These are phyloP conservation scores for Fusarium denticulatum DNA, from an alignment of 2,329 filamentous ascomycete genomes.

Conservation along the genomic window DNA sequence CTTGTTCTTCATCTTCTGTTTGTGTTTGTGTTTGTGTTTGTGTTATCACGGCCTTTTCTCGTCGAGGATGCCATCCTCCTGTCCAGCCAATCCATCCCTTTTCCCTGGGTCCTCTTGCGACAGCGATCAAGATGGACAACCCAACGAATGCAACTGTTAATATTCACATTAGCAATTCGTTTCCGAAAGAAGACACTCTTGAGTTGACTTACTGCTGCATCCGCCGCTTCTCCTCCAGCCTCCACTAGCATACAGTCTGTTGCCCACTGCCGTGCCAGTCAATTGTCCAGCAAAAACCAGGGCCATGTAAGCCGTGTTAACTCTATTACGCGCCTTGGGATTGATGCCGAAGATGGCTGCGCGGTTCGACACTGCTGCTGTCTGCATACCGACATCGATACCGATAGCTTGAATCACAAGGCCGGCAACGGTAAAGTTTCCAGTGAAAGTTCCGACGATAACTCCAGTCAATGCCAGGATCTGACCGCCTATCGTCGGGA, in stretches of 20 bases:
- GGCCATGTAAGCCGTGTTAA: slow-evolving; percentile 88
- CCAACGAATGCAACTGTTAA: slow-evolving; percentile 42
- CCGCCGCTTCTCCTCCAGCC: slow-evolving; percentile 62
- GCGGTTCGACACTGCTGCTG: slow-evolving; percentile 78
- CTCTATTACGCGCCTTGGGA: slow-evolving; percentile 75
- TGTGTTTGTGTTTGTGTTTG: slow-evolving; percentile 9
- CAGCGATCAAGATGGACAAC: slow-evolving; percentile 42
- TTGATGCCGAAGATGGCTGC: slow-evolving; percentile 76
- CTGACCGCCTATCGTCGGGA: slow-evolving; percentile 73
- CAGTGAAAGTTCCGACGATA: slow-evolving; percentile 74
- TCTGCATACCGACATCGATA: slow-evolving; percentile 78
- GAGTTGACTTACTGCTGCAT: slow-evolving; percentile 42
- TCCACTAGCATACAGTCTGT: slow-evolving; percentile 60
- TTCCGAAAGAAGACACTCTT: neutral
- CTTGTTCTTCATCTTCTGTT: slow-evolving; percentile 10
- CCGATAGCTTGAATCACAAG: slow-evolving; percentile 77
- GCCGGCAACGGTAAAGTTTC: slow-evolving; percentile 72
- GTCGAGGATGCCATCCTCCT: slow-evolving; percentile 43
- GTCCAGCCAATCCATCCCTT: slow-evolving; percentile 48
- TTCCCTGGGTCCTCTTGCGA: slow-evolving; percentile 45
- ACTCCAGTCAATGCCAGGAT: slow-evolving; percentile 68
- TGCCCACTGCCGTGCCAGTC: slow-evolving; percentile 71
- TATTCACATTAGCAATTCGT: neutral
- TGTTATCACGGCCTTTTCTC: slow-evolving; percentile 5
- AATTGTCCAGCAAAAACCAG: slow-evolving; percentile 79